Percentiles rank a stretch among this genome's conserved stretches.
phyloP scores from a whole-genome alignment of 2,329 filamentous ascomycete genomes.

The Colletotrichum viniferum region DNA sequence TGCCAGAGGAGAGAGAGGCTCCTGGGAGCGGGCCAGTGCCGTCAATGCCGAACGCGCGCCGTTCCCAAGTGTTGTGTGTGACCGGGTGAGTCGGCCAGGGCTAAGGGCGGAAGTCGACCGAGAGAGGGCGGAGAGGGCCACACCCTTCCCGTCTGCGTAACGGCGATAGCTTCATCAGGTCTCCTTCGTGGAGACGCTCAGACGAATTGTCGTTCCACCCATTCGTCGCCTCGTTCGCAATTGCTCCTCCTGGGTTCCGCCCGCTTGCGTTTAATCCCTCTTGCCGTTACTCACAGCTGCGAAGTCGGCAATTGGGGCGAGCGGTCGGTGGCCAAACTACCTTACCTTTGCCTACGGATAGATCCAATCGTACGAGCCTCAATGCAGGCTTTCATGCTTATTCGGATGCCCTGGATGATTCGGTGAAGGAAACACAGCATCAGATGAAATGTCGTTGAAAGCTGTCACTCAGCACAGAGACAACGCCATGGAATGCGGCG shows the following conservation, averaged over 20 bases:
- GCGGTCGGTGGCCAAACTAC: neutral
- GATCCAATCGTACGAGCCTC: neutral
- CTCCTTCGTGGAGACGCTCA: constrained; percentile 8
- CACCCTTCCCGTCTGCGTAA: neutral
- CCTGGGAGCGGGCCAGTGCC: neutral
- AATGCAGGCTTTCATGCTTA: neutral
- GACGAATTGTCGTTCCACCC: neutral
- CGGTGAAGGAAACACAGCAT: neutral
- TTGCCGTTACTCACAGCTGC: neutral
- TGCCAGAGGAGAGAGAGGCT: neutral
- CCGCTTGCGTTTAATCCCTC: constrained; percentile 7
- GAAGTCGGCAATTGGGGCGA: neutral
- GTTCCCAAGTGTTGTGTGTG: neutral
- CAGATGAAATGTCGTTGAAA: neutral
- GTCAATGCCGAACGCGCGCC: constrained; percentile 13
- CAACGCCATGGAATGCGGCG: constrained; percentile 19
- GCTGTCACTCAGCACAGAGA: neutral
- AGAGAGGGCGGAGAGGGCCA: constrained; percentile 9
- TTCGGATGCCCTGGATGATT: neutral
- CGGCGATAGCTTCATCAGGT: constrained; percentile 6
- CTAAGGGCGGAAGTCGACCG: constrained; percentile 21
- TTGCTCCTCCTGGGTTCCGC: constrained; percentile 6
- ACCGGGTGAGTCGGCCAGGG: constrained; percentile 15
- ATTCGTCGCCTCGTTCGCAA: neutral
- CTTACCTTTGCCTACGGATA: neutral